phyloP scores from a whole-genome alignment of 352 stramenopile genomes.

The Pythium insidiosum region DNA sequence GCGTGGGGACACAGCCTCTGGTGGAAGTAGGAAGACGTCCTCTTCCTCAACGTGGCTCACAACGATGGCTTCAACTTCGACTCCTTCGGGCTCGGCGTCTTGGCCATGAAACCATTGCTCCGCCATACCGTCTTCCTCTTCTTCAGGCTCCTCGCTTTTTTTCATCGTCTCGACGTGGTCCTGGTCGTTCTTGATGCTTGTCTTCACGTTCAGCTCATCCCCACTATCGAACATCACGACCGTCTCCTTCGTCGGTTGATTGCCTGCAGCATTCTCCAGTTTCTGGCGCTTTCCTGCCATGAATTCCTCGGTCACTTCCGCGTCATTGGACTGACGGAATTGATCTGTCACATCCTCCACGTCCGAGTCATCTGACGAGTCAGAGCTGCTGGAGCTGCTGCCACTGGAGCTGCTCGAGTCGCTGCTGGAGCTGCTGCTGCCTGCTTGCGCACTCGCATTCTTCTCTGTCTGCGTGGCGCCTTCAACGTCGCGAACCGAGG shows the following conservation, averaged over 20 bases:
- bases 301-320: too few relatives aligned
- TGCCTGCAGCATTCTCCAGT: too few relatives aligned
- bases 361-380: constrained; percentile 14
- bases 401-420: constrained; percentile 10
- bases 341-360: constrained; percentile 12
- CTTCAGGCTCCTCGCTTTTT: constrained; percentile 9
- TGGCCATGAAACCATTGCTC: constrained; percentile 18
- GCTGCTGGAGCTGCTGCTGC: constrained; percentile 14
- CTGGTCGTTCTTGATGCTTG: too few relatives aligned
- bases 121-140: constrained; percentile 3
- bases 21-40: constrained; percentile 14
- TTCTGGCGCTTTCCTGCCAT: too few relatives aligned
- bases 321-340: too few relatives aligned
- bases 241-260: too few relatives aligned
- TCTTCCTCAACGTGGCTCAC: background rate
- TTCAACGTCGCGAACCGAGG: too few relatives aligned
- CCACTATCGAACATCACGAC: too few relatives aligned
- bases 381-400: constrained; percentile 10
- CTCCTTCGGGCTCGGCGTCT: constrained; percentile 5
- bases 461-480: too few relatives aligned
- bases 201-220: too few relatives aligned
- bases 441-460: too few relatives aligned
- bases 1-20: constrained; percentile 9
- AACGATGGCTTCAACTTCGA: constrained; percentile 9
- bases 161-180: too few relatives aligned